These are phyloP conservation scores for Pleodorina starrii DNA, from an alignment of 139 green algal species.

Conservation along the genomic window DNA sequence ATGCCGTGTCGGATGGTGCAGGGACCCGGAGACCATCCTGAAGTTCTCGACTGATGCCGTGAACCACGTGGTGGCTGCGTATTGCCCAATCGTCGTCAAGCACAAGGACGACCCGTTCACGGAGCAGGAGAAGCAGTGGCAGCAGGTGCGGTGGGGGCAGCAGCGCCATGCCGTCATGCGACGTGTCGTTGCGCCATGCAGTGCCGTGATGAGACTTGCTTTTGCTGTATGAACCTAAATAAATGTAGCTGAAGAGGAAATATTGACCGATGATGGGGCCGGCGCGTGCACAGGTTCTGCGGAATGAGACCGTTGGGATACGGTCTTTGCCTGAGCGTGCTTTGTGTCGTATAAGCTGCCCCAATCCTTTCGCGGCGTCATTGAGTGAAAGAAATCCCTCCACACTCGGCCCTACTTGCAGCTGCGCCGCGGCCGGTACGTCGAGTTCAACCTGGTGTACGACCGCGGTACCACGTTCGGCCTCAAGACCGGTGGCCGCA, in stretches of 20 bases:
- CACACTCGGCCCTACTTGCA: too few species aligned
- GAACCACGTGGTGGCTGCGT: constrained; percentile 83
- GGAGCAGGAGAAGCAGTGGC: constrained; percentile 94
- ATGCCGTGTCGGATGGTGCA: too few species aligned
- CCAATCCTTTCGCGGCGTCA: too few species aligned
- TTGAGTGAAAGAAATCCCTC: too few species aligned
- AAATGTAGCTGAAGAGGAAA: too few species aligned
- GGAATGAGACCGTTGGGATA: too few species aligned
- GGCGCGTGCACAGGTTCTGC: too few species aligned
- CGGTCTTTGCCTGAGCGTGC: too few species aligned
- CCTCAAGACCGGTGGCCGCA: constrained; percentile 97
- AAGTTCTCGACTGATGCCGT: constrained; percentile 88
- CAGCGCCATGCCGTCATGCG: neutral
- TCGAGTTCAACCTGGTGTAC: constrained; percentile 99
- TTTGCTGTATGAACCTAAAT: too few species aligned
- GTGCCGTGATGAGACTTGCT: neutral
- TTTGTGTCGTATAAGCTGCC: too few species aligned
- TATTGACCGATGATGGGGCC: too few species aligned
- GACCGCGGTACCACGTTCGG: constrained; percentile 98
- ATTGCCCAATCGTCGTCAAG: constrained; percentile 93
- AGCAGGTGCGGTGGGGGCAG: constrained; percentile 78
- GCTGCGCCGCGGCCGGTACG: constrained; percentile 88
- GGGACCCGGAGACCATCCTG: constrained; percentile 79
- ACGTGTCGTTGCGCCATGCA: too few species aligned
- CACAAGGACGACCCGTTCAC: constrained; percentile 93